Conservation (phyloP, 2,329 filamentous ascomycete genomes). For the Sporothrix globosa region DNA sequence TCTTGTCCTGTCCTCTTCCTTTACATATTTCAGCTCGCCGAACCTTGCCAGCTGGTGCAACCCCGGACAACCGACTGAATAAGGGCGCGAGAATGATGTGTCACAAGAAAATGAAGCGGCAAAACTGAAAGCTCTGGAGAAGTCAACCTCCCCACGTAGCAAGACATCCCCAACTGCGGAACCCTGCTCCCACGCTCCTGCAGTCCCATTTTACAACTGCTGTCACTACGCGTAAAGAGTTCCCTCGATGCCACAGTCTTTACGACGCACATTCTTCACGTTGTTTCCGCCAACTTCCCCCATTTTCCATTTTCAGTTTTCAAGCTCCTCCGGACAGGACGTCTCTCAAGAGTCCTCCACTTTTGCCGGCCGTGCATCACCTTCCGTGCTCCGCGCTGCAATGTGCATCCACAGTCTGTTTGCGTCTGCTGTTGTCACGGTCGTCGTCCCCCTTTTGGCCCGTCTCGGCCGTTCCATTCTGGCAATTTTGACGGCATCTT, state of each 20-base stretch:
- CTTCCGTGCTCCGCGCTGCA: slow-evolving; percentile 12
- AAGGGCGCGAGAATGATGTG: slow-evolving; percentile 26
- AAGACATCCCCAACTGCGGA: neutral
- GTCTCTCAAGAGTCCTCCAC: slow-evolving; percentile 5
- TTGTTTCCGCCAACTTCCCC: neutral
- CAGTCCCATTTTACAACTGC: neutral
- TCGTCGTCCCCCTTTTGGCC: no score
- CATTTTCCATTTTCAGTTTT: neutral
- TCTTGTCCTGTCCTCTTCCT: neutral
- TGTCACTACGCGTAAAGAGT: neutral
- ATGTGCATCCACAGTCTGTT: slow-evolving; percentile 12
- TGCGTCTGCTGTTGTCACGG: neutral
- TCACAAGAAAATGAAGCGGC: slow-evolving; percentile 15
- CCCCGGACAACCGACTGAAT: neutral
- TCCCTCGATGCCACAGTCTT: neutral
- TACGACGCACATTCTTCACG: neutral
- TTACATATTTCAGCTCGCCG: neutral
- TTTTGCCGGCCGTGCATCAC: slow-evolving; percentile 4
- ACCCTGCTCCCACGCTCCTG: neutral
- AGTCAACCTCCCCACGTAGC: neutral
- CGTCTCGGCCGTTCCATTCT: no score
- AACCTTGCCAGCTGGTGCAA: slow-evolving; percentile 15
- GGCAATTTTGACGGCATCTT: neutral
- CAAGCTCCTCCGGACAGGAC: neutral
- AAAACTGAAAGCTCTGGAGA: neutral